Conservation (phyloP, 2,329 filamentous ascomycete species). For the Hymenoscyphus occultus region DNA sequence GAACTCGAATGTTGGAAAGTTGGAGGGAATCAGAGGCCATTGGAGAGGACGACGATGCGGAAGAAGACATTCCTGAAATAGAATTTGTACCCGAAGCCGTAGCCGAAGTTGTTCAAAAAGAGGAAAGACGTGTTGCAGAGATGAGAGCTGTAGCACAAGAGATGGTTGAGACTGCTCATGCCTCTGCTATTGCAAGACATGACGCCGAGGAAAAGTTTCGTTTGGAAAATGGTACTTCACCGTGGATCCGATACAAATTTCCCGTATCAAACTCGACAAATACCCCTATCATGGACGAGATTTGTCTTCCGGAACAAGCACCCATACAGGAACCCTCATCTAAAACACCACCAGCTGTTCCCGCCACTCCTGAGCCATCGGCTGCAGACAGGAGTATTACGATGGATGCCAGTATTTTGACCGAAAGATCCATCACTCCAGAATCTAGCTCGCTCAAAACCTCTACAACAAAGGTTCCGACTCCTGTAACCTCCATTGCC, state of each 20-base stretch:
- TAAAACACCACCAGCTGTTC: not conserved
- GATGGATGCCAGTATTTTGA: not conserved
- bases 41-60: constrained; percentile 56
- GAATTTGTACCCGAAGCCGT: constrained; percentile 38
- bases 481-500: not conserved
- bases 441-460: not conserved
- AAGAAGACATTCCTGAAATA: constrained; percentile 26
- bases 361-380: constrained; percentile 2
- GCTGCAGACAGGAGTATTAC: constrained; percentile 5
- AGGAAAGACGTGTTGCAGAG: constrained; percentile 25
- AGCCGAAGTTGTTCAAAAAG: constrained; percentile 32
- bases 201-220: constrained; percentile 5
- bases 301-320: constrained; percentile 22
- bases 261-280: constrained; percentile 9
- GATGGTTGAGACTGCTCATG: constrained; percentile 31
- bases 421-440: not conserved
- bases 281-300: constrained; percentile 12
- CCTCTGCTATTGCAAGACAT: constrained; percentile 28
- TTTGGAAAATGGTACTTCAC: constrained; percentile 18
- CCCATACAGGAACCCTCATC: constrained; percentile 6
- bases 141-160: constrained; percentile 14
- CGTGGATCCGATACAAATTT: constrained; percentile 20
- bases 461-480: not conserved
- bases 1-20: constrained; percentile 92
- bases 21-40: constrained; percentile 74